Base-by-base conservation (phyloP, 768 basidiomycete species). In the Hortiboletus flavorubellus region DNA sequence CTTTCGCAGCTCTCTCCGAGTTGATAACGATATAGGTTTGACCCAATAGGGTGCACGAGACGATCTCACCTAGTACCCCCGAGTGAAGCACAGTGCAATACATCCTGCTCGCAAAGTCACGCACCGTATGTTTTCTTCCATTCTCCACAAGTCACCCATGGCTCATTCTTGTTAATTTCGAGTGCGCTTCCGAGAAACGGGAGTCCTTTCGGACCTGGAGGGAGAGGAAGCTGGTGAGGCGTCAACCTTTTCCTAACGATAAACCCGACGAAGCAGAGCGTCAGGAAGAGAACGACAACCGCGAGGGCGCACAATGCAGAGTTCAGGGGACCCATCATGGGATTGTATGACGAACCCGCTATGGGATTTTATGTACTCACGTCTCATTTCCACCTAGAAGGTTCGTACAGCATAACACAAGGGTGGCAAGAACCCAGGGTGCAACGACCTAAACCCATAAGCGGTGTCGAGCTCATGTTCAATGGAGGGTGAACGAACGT, bases 101-200 rank as follows among this genome's bases (percentile, higher is more conserved):
- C 31, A 44, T n/a, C 9, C 9, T 34, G 14, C 5, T 15, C 33
- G 18, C n/a, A 45, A 23, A 8, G 38, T 42, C 38, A 58, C 69
- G 6, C 43, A 74, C 72, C 73, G 33, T 72, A 71, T 23, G 38
- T 18, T 45, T 62, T 56, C 35, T 62, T 62, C 73, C 73, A 74
- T 26, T 68, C 62, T 23, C 43, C 33, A 31, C 67, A 74, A 0
- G 69, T 67, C 46, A 72, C 18, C 73, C 72, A 74, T 11, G 70
- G 69, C 15, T 59, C 56, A 9, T 38, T 35, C 18, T 55, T 59
- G 29, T 68, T 65, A 23, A 72, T 58, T 40, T 66, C 58, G 43
- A 64, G 53, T 26, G 61, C 55, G 31, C 55, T 67, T 11, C 71
- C 71, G 37, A 71, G 43, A 16, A 67, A 29, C 4, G 69, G 71